Evolutionary conservation across 805 yeast genomes (phyloP).

Genomic region (Ogataea minuta): DNA sequence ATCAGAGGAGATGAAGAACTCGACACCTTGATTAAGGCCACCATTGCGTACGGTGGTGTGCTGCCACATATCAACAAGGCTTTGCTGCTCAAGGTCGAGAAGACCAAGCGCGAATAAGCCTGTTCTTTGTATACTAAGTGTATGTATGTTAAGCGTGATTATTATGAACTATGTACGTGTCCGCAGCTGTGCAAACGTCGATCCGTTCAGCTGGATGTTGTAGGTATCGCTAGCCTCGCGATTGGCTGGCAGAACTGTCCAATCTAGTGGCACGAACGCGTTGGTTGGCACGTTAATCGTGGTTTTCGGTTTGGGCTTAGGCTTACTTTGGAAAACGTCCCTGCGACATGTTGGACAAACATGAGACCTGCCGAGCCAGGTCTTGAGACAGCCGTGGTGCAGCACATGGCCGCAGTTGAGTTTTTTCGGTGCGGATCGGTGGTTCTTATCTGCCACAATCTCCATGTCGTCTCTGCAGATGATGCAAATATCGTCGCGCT

Average conservation of each 20-base stretch:
- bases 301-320: background rate
- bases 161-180: conserved; percentile 4
- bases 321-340: conserved; percentile 48
- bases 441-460: conserved; percentile 27
- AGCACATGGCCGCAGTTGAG: conserved; percentile 83
- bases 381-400: conserved; percentile 85
- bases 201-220: conserved; percentile 15
- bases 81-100: conserved; percentile 72
- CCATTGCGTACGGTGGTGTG: conserved; percentile 98
- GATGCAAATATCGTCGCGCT: conserved; percentile 69
- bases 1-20: conserved; percentile 98
- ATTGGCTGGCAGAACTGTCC: conserved; percentile 28
- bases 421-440: conserved; percentile 65
- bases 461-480: conserved; percentile 87
- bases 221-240: conserved; percentile 11
- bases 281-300: conserved; percentile 17
- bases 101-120: conserved; percentile 38
- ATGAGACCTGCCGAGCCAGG: conserved; percentile 90
- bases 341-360: conserved; percentile 91
- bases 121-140: conserved; percentile 9
- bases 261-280: conserved; percentile 33
- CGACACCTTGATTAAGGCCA: conserved; percentile 89
- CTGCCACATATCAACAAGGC: conserved; percentile 90
- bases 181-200: conserved; percentile 13
- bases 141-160: conserved; percentile 19